These are phyloP conservation scores for Magnaporthiopsis incrustans DNA, from an alignment of 2,329 filamentous ascomycete genomes.

Conservation along the genomic window DNA sequence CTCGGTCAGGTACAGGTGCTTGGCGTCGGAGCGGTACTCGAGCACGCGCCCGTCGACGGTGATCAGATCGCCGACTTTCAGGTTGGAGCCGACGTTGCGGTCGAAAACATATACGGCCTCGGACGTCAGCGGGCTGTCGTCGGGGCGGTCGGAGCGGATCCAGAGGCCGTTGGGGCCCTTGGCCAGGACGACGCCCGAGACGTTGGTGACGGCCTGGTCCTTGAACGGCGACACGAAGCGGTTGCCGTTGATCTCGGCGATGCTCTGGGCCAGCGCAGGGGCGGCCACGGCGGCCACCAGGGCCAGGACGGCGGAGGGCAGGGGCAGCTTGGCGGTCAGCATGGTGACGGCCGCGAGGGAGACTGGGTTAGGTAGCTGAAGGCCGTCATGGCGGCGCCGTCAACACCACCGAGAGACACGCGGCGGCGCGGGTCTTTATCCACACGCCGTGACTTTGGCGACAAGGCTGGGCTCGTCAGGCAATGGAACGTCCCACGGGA, in stretches of 20 bases:
- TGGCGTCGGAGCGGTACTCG: slow-evolving; percentile 44
- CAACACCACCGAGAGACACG: too few species aligned
- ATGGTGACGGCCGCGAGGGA: slow-evolving; percentile 15
- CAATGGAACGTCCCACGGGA: too few species aligned
- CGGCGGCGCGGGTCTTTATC: too few species aligned
- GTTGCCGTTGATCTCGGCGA: slow-evolving; percentile 58
- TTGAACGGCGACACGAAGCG: slow-evolving; percentile 53
- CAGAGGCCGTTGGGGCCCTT: slow-evolving; percentile 54
- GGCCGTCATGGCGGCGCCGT: not conserved
- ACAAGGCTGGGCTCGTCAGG: not conserved
- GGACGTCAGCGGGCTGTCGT: slow-evolving; percentile 48
- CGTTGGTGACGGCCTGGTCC: slow-evolving; percentile 45
- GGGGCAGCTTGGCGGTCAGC: not conserved
- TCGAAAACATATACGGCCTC: slow-evolving; percentile 60
- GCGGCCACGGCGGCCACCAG: slow-evolving; percentile 1
- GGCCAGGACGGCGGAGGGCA: not conserved
- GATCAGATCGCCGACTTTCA: slow-evolving; percentile 55
- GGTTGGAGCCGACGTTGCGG: slow-evolving; percentile 36
- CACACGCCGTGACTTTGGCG: too few species aligned
- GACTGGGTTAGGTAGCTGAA: not conserved
- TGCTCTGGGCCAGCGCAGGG: slow-evolving; percentile 30
- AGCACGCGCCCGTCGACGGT: slow-evolving; percentile 49
- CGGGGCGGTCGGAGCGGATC: slow-evolving; percentile 52
- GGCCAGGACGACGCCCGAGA: slow-evolving; percentile 61
- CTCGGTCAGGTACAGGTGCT: slow-evolving; percentile 52